Evolutionary conservation across 768 basidiomycete genomes (phyloP).

Genomic region (Macrolepiota fuliginosa): DNA sequence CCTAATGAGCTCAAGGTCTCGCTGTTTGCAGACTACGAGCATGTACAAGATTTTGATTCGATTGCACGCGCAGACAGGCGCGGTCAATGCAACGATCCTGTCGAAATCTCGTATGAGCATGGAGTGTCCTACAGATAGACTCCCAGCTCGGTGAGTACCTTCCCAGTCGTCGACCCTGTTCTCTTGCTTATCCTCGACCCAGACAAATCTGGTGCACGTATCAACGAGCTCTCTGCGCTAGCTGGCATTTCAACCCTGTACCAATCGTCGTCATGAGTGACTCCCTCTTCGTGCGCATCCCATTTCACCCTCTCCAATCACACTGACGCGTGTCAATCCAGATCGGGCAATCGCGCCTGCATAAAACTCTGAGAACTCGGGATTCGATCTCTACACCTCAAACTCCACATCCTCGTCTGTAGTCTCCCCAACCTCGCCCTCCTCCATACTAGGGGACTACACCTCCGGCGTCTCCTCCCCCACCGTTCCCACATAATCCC

Average conservation of each 20-base stretch:
- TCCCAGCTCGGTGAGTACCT: constrained; percentile 52
- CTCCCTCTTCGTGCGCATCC: constrained; percentile 66
- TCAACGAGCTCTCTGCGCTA: constrained; percentile 73
- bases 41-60: constrained; percentile 52
- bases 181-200: no score
- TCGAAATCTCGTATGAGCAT: no score
- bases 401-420: constrained; percentile 31
- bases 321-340: constrained; percentile 24
- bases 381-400: constrained; percentile 64
- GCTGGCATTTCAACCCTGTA: constrained; percentile 81
- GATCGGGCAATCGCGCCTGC: constrained; percentile 70
- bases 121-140: no score
- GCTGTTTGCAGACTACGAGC: constrained; percentile 62
- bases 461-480: no score
- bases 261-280: constrained; percentile 80
- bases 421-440: constrained; percentile 14
- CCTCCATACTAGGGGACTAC: background rate
- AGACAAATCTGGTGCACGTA: constrained; percentile 71
- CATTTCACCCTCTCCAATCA: constrained; percentile 1
- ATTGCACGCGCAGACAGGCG: constrained; percentile 52
- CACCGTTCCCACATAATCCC: background rate
- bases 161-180: background rate
- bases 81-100: constrained; percentile 54
- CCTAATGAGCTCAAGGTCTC: constrained; percentile 81
- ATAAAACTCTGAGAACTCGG: constrained; percentile 61